Base-by-base conservation (phyloP, 805 yeast species). In the Myxozyma sirexii region DNA sequence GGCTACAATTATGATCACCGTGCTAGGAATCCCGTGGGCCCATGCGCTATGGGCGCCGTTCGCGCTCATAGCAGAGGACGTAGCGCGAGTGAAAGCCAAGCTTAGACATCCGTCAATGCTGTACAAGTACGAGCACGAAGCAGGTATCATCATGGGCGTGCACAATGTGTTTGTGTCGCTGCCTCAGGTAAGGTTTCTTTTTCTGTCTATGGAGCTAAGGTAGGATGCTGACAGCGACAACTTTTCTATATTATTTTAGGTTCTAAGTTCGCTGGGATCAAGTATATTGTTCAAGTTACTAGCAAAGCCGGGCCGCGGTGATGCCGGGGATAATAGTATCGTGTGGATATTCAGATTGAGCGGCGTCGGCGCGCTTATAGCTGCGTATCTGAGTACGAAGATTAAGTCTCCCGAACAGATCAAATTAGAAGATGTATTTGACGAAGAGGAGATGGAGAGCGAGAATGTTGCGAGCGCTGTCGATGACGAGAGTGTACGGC, bases 11-110 rank as follows among this genome's bases (percentile, higher is more conserved):
- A 68, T 84, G 68, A 80, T 84, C 64, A 84, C 77, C 0, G 66
- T 83, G 15, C 69, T 83, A 45, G 88, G 88, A 2, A 72, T 84
- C 21, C 80, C 87, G 0, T 84, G 88, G 88, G 87, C 88, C 0
- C 77, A 77, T 59, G 84, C 87, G 0, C 75, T 83, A 17, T 84
- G 88, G 88, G 84, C 85, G 1, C 88, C 88, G 5, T 84, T 83
- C 70, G 84, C 83, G 0, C 67, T 84, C 39, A 82, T 84, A 10
- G 80, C 86, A 35, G 85, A 82, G 65, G 86, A 82, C 62, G 75
- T 82, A 17, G 75, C 84, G 31, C 71, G 84, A 54, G 79, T 82
- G 31, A 81, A 79, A 61, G 82, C 79, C 63, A 74, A 79, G 29
- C 69, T 59, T 10, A 66, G 70, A 2, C 50, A 60, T n/a, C 67